A percentile compares a stretch with the other conserved stretches of the same genome.
Conservation (phyloP, 2,329 filamentous ascomycete genomes). For the Chaetomium olivaceum region DNA sequence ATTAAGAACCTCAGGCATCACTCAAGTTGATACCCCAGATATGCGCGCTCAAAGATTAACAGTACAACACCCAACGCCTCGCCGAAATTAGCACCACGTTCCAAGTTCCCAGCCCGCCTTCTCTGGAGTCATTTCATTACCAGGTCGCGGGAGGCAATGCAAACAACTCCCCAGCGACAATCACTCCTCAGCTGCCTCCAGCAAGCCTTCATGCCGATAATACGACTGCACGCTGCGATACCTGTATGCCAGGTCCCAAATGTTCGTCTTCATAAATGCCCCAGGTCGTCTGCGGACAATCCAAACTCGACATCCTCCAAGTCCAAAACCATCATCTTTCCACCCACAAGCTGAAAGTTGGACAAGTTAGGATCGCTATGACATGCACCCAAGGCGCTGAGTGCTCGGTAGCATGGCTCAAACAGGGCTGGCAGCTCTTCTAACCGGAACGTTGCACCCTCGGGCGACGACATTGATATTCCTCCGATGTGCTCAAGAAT, state of each 20-base stretch:
- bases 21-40: too few species aligned
- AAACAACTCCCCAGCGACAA: not conserved
- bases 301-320: constrained; percentile 12
- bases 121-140: too few species aligned
- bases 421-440: constrained; percentile 18
- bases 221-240: constrained; percentile 11
- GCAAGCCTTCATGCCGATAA: constrained; percentile 8
- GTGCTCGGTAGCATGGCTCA: constrained; percentile 13
- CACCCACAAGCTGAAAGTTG: not conserved
- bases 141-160: too few species aligned
- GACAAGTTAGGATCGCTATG: not conserved
- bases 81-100: too few species aligned
- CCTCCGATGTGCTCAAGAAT: constrained; percentile 7
- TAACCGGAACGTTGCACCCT: constrained; percentile 4
- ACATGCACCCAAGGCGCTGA: not conserved
- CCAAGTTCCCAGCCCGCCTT: too few species aligned
- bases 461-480: constrained; percentile 12
- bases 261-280: constrained; percentile 11
- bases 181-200: constrained; percentile 10
- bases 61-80: too few species aligned
- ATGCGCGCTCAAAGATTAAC: too few species aligned
- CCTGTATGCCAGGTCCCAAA: constrained; percentile 4
- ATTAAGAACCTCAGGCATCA: too few species aligned
- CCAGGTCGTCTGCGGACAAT: constrained; percentile 1
- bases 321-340: not conserved